Base-by-base conservation (phyloP, 2,329 filamentous ascomycete species). In the Sporothrix sp. region DNA sequence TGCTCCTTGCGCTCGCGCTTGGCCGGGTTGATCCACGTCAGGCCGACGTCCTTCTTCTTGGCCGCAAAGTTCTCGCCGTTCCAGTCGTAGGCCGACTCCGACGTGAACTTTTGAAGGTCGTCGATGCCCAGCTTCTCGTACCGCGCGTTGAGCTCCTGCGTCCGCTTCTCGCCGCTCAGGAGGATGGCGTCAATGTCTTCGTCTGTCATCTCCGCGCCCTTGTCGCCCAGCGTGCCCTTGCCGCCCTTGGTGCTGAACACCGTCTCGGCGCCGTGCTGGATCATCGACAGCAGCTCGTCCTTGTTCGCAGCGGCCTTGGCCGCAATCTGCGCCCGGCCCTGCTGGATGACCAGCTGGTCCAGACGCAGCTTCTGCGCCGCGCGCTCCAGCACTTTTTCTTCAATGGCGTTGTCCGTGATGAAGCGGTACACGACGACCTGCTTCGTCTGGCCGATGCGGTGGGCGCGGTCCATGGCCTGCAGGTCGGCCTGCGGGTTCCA, bases 401-500 rank as follows among this genome's bases (percentile, higher is more conserved):
- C 93, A 54, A 98, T 97, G 1, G 93, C 93, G 62, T 95, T 94
- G 64, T 98, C 93, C 0, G 94, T 98, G 21, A 98, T 87, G 60
- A 98, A 96, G 54, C 93, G 81, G 71, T 95, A 98, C 3, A 98
- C 93, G 38, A 90, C 79, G 10, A 98, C 93, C 65, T 98, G 93
- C 70, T 98, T 98, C 5, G 88, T 98, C 70, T 98, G 93, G 35
- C 93, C 93, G 60, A 98, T 98, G 70, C 93, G 88, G 71, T 98
- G 93, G 47, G 93, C 93, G 64, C 93, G 87, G 63, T 98, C 93
- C 93, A 98, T 98, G 51, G 93, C 93, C 67, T 98, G 93, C 53
- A 98, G 71, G 80, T 98, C 93, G 16, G 93, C 93, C 68, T 98
- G 93, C 9, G 93, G 93, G 62, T 96, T 97, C 93, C 93, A 98